Evolutionary conservation across 768 basidiomycete genomes (phyloP), one percentile per base, ranked within the genome.

Genomic region (Boletus eberwhitei): DNA sequence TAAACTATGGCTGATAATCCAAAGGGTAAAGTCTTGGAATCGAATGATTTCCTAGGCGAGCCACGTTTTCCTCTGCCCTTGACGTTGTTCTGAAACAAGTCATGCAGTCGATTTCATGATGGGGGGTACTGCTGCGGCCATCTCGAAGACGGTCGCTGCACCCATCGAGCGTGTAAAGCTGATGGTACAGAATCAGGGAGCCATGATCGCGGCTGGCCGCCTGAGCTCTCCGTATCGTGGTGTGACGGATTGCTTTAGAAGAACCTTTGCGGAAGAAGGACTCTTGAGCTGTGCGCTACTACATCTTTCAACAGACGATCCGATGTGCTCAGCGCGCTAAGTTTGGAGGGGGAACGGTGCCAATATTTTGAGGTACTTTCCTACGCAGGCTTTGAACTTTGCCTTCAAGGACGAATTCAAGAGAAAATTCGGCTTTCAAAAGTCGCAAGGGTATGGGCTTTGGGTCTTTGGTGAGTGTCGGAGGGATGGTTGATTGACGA

Each of bases 391-490:
- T 0, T 62, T 77, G 46, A 78, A 77, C 64, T 77, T 77, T 53
- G 76, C 76, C n/a, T 76, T 77, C 74, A 75, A 77, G 65, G 77
- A 77, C 57, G 64, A 59, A 19, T 77, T 70, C 61, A 77, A 78
- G 62, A 57, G 64, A 41, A 64, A 65, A 51, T 65, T 78, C n/a
- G 70, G 66, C 0, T 72, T 66, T 50, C 71, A 72, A 57, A 73
- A 69, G 43, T 60, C 67, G 13, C 74, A 75, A 17, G 70, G 72
- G 11, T 77, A 71, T 55, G 60, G 58, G 4, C 57, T 69, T 21
- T 77, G 75, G 73, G 69, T 77, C 36, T 38, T 64, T 34, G 73
- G 73, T 67, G 44, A 26, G 66, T 54, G 13, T 44, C 16, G 3
- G 7, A 24, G n/a, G 31, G 38, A 12, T 26, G 8, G 21, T 42